Base-by-base conservation (phyloP, 768 basidiomycete species). In the Mycena indigotica region DNA sequence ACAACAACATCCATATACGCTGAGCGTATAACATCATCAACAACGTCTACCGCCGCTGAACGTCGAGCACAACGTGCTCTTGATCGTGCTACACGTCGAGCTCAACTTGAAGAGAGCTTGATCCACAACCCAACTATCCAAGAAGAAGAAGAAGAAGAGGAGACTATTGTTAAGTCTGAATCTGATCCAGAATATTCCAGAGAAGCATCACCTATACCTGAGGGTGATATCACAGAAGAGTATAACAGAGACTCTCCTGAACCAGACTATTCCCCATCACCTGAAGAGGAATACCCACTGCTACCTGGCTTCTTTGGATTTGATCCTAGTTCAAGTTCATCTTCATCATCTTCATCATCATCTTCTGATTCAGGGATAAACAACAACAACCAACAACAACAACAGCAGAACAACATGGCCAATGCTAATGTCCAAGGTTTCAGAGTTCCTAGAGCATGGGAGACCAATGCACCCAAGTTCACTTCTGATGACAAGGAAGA, bases 381-480 rank as follows among this genome's bases (percentile, higher is more conserved):
- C 32, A 17, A 35, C 32, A 35, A 8, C 32, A 8, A 35, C 32
- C 17, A 35, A n/a, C 32, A 17, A 35, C 32, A 8, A 35, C 17
- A 17, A 17, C 32, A 8, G 17, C 32, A 35, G 10, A 35, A 8
- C 10, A 17, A 35, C 32, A n/a, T 17, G 32, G 32, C 32, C n/a
- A 2, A 28, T 35, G 19, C 26, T 1, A 23, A 28, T 29, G 32
- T 35, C 10, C 45, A 6, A 38, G 10, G 16, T 15, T 56, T 56
- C 49, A 12, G 17, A 24, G 35, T 49, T 25, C 54, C 48, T 13
- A 44, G 45, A 28, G 45, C 53, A 29, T 55, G 53, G 55, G 55
- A 56, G 17, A 40, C 28, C 26, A 38, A 50, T 23, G 39, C 29
- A 30, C 55, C 55, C 23, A 50, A n/a, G 28, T 50, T 56, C 48